A percentile compares a stretch with the other conserved stretches of the same genome.
phyloP scores from a whole-genome alignment of 352 stramenopile species.

The Phytopythium cucurbitacearum region DNA sequence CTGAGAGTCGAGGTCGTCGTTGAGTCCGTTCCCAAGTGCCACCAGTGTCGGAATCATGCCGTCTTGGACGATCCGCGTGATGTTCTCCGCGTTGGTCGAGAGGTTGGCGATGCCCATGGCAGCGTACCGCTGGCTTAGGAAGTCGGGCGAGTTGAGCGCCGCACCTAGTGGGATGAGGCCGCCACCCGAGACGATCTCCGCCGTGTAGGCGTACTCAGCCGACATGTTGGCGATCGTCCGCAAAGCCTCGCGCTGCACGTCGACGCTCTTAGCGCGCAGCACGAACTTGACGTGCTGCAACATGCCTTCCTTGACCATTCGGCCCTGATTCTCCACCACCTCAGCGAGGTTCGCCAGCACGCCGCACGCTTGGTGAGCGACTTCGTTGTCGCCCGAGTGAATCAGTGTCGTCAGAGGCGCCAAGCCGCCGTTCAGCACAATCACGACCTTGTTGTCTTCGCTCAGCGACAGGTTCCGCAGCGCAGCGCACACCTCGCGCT shows the following conservation, averaged over 20 bases:
- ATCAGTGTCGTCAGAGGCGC: slow-evolving; percentile 84
- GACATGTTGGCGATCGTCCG: slow-evolving; percentile 94
- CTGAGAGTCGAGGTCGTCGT: slow-evolving; percentile 90
- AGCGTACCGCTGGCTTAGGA: slow-evolving; percentile 91
- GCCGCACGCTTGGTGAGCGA: slow-evolving; percentile 87
- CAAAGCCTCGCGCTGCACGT: slow-evolving; percentile 93
- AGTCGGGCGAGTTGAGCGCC: slow-evolving; percentile 84
- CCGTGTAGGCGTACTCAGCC: slow-evolving; percentile 92
- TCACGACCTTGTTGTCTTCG: slow-evolving; percentile 91
- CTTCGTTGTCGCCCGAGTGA: slow-evolving; percentile 88
- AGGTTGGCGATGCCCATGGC: slow-evolving; percentile 96
- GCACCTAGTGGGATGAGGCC: slow-evolving; percentile 86
- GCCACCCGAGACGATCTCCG: slow-evolving; percentile 89
- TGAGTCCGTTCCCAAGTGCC: slow-evolving; percentile 74
- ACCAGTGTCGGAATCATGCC: slow-evolving; percentile 87
- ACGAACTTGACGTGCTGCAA: slow-evolving; percentile 96
- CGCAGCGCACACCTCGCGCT: slow-evolving; percentile 90
- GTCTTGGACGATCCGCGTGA: slow-evolving; percentile 89
- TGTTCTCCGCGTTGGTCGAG: slow-evolving; percentile 89
- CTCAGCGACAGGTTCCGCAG: slow-evolving; percentile 90
- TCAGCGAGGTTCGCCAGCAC: slow-evolving; percentile 93
- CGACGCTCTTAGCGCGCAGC: slow-evolving; percentile 86
- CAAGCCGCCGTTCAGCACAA: slow-evolving; percentile 84
- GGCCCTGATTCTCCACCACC: slow-evolving; percentile 92
- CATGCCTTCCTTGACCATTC: slow-evolving; percentile 93